A percentile compares a stretch with the other conserved stretches of the same genome.
These are phyloP conservation scores for Iris pallida DNA, from an alignment of 116 monocot species.

Conservation along the genomic window DNA sequence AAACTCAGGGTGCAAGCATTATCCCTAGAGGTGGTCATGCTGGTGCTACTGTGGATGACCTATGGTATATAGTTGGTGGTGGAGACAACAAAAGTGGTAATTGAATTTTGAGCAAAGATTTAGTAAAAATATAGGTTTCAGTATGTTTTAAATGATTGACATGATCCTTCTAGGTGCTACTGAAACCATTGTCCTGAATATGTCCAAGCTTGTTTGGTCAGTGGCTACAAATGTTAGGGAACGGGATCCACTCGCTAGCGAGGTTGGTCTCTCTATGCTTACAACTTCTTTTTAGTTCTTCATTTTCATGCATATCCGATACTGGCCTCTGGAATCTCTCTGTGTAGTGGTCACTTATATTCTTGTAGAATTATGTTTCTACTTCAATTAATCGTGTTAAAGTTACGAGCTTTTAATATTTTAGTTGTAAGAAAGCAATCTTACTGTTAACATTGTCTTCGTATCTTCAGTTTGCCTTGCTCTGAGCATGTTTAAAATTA, in stretches of 20 bases:
- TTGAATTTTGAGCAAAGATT: not conserved
- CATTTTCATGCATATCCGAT: slow-evolving; percentile 1
- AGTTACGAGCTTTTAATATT: too few species aligned
- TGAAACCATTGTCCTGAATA: slow-evolving; percentile 76
- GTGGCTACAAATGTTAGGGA: slow-evolving; percentile 40
- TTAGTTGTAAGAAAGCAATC: too few species aligned
- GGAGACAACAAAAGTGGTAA: slow-evolving; percentile 85
- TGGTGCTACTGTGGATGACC: slow-evolving; percentile 44
- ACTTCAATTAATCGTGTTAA: too few species aligned
- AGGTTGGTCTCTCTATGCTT: slow-evolving; percentile 36
- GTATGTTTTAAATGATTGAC: slow-evolving; percentile 2
- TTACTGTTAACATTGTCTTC: too few species aligned
- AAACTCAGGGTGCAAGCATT: slow-evolving; percentile 55
- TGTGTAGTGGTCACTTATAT: too few species aligned
- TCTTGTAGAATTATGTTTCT: too few species aligned
- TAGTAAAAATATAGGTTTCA: not conserved
- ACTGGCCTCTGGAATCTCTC: not conserved
- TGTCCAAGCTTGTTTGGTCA: slow-evolving; percentile 83
- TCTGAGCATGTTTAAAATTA: too few species aligned
- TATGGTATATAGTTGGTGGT: slow-evolving; percentile 89
- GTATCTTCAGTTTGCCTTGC: too few species aligned
- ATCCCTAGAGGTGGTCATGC: slow-evolving; percentile 86
- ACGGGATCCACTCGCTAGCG: slow-evolving; percentile 86
- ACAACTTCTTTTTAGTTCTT: not conserved
- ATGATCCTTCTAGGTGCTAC: slow-evolving; percentile 43